phyloP scores from a whole-genome alignment of 2,329 filamentous ascomycete genomes.

The Amesomyces nigricolor region DNA sequence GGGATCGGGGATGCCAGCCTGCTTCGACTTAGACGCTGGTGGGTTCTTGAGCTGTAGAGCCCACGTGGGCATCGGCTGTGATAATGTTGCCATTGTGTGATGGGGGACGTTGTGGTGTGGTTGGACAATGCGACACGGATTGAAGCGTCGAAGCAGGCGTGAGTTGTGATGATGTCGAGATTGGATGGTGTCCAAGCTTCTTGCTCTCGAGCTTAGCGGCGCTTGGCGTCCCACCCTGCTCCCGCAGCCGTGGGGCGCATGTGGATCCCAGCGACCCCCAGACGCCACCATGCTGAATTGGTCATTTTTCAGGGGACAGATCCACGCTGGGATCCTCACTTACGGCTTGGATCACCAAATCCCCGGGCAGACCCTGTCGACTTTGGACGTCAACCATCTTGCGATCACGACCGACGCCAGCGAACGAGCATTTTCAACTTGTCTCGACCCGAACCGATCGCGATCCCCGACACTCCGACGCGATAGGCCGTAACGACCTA shows the following conservation, averaged over 20 bases:
- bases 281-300: slow-evolving; percentile 6
- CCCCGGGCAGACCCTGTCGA: slow-evolving; percentile 2
- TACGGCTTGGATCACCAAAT: not conserved
- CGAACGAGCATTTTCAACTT: not conserved
- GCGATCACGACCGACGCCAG: not conserved
- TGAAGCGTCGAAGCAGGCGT: not conserved
- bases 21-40: slow-evolving; percentile 60
- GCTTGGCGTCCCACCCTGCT: slow-evolving; percentile 16
- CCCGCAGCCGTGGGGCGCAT: slow-evolving; percentile 10
- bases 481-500: not conserved
- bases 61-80: slow-evolving; percentile 61
- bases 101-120: not conserved
- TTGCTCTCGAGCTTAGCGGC: not conserved
- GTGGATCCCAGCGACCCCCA: not conserved
- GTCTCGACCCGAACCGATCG: not conserved
- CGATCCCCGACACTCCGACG: not conserved
- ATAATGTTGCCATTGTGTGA: slow-evolving; percentile 22
- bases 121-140: not conserved
- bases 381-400: not conserved
- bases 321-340: slow-evolving; percentile 1
- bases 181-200: slow-evolving; percentile 16
- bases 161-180: slow-evolving; percentile 12
- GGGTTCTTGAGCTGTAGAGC: slow-evolving; percentile 71
- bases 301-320: slow-evolving; percentile 14
- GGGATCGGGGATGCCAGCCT: slow-evolving; percentile 69